Percentiles rank a stretch among this genome's conserved stretches.
Evolutionary conservation across 108 stramenopile genomes (phyloP).

Genomic region (Seminavis robusta): DNA sequence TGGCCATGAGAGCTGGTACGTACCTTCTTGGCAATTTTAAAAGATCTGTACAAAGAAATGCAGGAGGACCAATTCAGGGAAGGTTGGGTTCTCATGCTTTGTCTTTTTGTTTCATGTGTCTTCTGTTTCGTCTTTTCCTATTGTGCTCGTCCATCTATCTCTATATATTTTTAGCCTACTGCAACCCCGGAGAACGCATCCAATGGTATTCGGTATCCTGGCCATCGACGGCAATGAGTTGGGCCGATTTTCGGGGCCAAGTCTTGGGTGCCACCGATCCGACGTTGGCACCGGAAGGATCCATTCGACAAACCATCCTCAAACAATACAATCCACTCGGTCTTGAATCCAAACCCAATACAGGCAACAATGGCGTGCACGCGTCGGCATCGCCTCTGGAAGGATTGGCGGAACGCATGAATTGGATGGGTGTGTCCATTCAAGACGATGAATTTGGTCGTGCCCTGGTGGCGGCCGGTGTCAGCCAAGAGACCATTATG

Average conservation of each 20-base stretch:
- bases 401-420: slow-evolving; percentile 77
- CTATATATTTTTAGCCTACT: slow-evolving; percentile 20
- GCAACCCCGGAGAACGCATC: slow-evolving; percentile 56
- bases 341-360: slow-evolving; percentile 62
- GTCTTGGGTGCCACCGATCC: slow-evolving; percentile 70
- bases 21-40: slow-evolving; percentile 11
- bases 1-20: too few species aligned
- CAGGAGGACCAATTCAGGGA: too few species aligned
- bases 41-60: neutral
- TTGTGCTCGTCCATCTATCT: neutral
- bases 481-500: slow-evolving; percentile 53
- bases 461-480: slow-evolving; percentile 51
- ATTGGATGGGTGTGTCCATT: slow-evolving; percentile 61
- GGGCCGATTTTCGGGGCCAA: slow-evolving; percentile 75
- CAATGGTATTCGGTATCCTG: slow-evolving; percentile 88
- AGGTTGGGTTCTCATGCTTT: too few species aligned
- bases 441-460: slow-evolving; percentile 73
- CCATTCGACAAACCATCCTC: slow-evolving; percentile 70
- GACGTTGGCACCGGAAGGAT: slow-evolving; percentile 51
- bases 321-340: slow-evolving; percentile 61
- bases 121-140: neutral
- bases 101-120: slow-evolving; percentile 24
- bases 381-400: slow-evolving; percentile 87
- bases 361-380: slow-evolving; percentile 89
- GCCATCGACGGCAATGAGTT: slow-evolving; percentile 54